Evolutionary conservation across 2,329 filamentous ascomycete genomes (phyloP).

Genomic region (Colletotrichum orbiculare): DNA sequence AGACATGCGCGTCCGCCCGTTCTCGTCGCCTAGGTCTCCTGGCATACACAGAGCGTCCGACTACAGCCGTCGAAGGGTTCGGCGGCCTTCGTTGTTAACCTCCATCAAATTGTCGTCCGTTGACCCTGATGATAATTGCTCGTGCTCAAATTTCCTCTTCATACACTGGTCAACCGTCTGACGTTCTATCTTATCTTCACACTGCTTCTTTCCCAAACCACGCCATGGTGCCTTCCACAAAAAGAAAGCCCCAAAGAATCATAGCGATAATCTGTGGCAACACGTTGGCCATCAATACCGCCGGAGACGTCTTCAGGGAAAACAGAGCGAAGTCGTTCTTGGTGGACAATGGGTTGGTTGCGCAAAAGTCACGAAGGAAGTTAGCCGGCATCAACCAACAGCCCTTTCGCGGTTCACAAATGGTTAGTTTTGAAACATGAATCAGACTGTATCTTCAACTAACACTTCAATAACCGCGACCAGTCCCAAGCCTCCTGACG

Average conservation of each 20-base stretch:
- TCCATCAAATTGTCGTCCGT: too few relatives aligned
- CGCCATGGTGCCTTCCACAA: too few relatives aligned
- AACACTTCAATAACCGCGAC: background rate
- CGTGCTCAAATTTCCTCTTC: too few relatives aligned
- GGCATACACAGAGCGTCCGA: too few relatives aligned
- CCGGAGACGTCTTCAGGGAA: background rate
- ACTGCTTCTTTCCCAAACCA: too few relatives aligned
- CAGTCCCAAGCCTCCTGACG: slow-evolving; percentile 3
- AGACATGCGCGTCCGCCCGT: too few relatives aligned
- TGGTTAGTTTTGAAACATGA: background rate
- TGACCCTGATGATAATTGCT: too few relatives aligned
- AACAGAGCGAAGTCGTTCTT: slow-evolving; percentile 7
- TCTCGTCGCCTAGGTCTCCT: too few relatives aligned
- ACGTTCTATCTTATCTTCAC: too few relatives aligned
- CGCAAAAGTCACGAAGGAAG: background rate
- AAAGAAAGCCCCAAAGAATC: background rate
- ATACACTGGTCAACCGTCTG: too few relatives aligned
- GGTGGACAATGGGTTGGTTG: background rate
- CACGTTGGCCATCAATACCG: background rate
- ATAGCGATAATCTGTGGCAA: background rate
- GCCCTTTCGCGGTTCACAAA: background rate
- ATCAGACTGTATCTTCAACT: background rate
- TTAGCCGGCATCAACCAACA: background rate
- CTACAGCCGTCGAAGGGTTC: too few relatives aligned
- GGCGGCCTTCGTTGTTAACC: too few relatives aligned